Evolutionary conservation across 257 asterid genomes (phyloP).

Genomic region (Ajuga chamaepitys): DNA sequence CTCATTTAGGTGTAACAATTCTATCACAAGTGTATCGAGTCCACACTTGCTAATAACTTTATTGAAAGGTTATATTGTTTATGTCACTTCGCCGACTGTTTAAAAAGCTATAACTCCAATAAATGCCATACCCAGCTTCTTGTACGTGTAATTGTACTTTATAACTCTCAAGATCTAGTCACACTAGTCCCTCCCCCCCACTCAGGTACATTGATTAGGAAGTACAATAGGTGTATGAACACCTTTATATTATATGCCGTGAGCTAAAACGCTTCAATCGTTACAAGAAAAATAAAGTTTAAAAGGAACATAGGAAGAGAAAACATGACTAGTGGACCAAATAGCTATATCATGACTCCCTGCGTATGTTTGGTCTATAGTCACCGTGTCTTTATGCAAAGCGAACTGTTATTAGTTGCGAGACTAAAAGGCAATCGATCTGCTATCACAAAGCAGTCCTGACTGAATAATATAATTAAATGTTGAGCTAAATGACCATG

Average conservation of each 20-base stretch:
- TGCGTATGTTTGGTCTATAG: neutral
- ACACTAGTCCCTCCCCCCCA: neutral
- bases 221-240: neutral
- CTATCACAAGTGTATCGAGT: neutral
- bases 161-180: neutral
- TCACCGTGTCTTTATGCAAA: neutral
- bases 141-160: neutral
- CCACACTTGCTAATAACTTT: constrained; percentile 1
- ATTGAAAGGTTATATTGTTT: neutral
- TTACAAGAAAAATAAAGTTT: neutral
- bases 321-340: neutral
- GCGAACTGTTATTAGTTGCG: neutral
- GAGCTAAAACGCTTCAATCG: neutral
- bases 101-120: constrained; percentile 1
- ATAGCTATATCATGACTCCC: neutral
- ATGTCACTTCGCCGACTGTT: neutral
- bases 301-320: neutral
- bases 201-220: neutral
- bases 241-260: neutral
- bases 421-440: neutral
- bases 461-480: neutral
- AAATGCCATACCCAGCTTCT: constrained; percentile 13
- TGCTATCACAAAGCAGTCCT: neutral
- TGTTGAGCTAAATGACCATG: neutral
- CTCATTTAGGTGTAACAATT: neutral